These are phyloP conservation scores for Tuber aestivum DNA, from an alignment of 495 filamentous ascomycete species.

Conservation along the genomic window DNA sequence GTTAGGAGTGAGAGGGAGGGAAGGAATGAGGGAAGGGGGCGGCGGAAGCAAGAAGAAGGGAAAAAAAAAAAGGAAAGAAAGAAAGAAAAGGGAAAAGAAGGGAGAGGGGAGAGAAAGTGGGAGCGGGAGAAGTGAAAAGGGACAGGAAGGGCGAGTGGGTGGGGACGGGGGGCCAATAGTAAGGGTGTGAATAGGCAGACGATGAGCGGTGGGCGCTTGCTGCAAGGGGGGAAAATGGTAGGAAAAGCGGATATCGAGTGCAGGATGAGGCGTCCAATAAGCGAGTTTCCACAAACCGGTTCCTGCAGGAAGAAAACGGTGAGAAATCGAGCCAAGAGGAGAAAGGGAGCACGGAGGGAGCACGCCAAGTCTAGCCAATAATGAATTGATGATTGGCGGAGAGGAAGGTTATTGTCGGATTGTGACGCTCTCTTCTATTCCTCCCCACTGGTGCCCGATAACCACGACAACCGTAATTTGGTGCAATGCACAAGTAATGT, in stretches of 20 bases:
- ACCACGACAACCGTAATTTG: neutral
- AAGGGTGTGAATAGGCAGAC: slow-evolving; percentile 1
- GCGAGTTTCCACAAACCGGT: neutral
- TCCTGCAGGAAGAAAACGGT: neutral
- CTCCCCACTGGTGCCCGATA: neutral
- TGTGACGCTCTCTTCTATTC: neutral
- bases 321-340: neutral
- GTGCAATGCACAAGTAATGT: neutral
- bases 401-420: neutral
- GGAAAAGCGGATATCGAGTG: neutral
- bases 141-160: neutral
- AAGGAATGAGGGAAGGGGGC: slow-evolving; percentile 3
- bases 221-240: neutral
- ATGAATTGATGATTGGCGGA: neutral
- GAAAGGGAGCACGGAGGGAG: no score
- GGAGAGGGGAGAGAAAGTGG: neutral
- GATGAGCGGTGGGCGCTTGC: neutral
- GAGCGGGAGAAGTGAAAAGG: slow-evolving; percentile 10
- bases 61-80: no score
- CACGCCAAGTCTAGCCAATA: neutral
- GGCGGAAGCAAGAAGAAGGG: neutral
- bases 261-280: neutral
- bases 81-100: slow-evolving; percentile 8
- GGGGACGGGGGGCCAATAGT: neutral
- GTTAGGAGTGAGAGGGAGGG: slow-evolving; percentile 5